Evolutionary conservation across 495 filamentous ascomycete species (phyloP).

Genomic region (Schizothecium vesticola): DNA sequence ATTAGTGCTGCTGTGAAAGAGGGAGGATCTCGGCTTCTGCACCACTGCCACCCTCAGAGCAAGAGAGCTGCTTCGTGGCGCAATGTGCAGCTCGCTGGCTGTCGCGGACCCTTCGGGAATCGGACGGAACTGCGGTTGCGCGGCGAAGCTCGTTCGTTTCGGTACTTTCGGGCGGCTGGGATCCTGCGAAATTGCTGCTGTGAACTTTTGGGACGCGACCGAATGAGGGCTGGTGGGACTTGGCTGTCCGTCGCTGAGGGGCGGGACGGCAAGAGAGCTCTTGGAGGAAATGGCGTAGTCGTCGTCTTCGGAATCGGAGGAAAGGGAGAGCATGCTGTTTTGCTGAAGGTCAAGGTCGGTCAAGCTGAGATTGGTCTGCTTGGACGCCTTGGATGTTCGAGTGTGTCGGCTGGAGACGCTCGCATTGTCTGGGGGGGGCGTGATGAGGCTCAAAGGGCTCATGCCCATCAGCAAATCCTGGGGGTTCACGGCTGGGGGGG

Average conservation of each 20-base stretch:
- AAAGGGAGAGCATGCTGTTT: conserved; percentile 45
- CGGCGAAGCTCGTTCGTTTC: conserved; percentile 24
- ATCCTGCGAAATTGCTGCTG: conserved; percentile 11
- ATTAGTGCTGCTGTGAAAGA: conserved; percentile 12
- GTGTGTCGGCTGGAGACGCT: conserved; percentile 49
- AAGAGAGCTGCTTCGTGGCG: conserved; percentile 19
- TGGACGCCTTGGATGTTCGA: conserved; percentile 45
- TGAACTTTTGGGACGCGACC: conserved; percentile 18
- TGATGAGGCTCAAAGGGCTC: conserved; percentile 18
- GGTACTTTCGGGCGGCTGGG: conserved; percentile 11
- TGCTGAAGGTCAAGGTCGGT: conserved; percentile 41
- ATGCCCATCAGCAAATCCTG: conserved; percentile 12
- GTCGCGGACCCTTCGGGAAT: conserved; percentile 11
- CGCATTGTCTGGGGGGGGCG: conserved; percentile 33
- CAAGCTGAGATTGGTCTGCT: conserved; percentile 37
- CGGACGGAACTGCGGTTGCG: conserved; percentile 20
- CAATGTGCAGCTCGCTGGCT: conserved; percentile 10
- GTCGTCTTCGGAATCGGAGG: conserved; percentile 45
- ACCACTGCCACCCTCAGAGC: conserved; percentile 3
- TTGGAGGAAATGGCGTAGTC: conserved; percentile 25
- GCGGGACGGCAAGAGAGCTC: conserved; percentile 20
- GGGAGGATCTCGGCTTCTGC: conserved; percentile 4
- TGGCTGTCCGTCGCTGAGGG: conserved; percentile 23
- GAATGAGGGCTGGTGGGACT: conserved; percentile 29
- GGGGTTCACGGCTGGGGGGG: neutral